phyloP scores from a whole-genome alignment of 2,329 filamentous ascomycete species.

The Ophiostoma montium region DNA sequence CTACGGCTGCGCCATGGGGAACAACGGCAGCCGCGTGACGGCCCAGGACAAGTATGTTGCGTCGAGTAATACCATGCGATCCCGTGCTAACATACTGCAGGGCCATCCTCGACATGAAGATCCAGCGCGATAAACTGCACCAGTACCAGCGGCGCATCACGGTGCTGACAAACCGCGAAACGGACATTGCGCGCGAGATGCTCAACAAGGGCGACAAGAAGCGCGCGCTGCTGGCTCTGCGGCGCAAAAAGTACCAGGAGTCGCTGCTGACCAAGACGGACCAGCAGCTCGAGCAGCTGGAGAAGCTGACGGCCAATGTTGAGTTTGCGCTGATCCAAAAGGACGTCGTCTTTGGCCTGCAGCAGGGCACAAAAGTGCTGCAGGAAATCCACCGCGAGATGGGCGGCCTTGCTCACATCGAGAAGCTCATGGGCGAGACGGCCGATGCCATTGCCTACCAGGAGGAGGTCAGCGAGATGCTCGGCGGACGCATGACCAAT shows the following conservation, averaged over 20 bases:
- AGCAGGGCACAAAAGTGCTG: slow-evolving; percentile 81
- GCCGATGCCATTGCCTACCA: slow-evolving; percentile 88
- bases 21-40: slow-evolving; percentile 42
- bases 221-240: slow-evolving; percentile 72
- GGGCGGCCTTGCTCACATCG: slow-evolving; percentile 84
- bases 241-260: slow-evolving; percentile 95
- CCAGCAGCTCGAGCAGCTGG: slow-evolving; percentile 81
- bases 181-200: slow-evolving; percentile 70
- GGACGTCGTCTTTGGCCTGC: slow-evolving; percentile 82
- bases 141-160: slow-evolving; percentile 90
- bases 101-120: slow-evolving; percentile 95
- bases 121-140: slow-evolving; percentile 90
- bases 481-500: slow-evolving; percentile 76
- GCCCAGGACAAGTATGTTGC: slow-evolving; percentile 67
- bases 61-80: not conserved
- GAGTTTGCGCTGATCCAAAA: slow-evolving; percentile 97
- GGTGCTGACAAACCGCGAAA: slow-evolving; percentile 75
- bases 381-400: slow-evolving; percentile 90
- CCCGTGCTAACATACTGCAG: slow-evolving; percentile 29
- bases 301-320: slow-evolving; percentile 74
- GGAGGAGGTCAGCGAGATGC: slow-evolving; percentile 86
- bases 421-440: slow-evolving; percentile 87
- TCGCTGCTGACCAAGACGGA: slow-evolving; percentile 80
- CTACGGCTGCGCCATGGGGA: slow-evolving; percentile 38
- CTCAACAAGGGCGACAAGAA: slow-evolving; percentile 66